Evolutionary conservation across 352 stramenopile genomes (phyloP), one percentile per base, ranked within the genome.

Genomic region (Pythium guiyangense): DNA sequence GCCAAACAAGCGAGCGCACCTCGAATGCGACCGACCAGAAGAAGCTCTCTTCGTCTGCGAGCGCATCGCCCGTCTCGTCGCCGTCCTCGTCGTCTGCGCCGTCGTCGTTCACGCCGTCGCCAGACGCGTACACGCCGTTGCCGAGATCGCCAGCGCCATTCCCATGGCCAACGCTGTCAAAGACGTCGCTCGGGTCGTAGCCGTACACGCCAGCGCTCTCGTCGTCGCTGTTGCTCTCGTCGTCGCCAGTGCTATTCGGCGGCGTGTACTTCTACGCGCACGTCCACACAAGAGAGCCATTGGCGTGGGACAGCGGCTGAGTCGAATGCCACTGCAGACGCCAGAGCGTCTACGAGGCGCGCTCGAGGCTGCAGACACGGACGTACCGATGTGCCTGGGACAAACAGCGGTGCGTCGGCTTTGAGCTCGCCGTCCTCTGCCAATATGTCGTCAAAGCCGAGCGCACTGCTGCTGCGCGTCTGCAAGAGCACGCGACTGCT

Each of bases 21-120:
- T 94, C 84, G 57, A 85, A 94, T 22, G 81, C 79, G 47, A 94
- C 73, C 15, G 84, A 94, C 84, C 84, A 94, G 59, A 92, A 94
- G 66, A 94, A 94, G 26, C 62, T 83, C 54, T 92, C 81, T 71
- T 94, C 84, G 48, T 83, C 71, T 59, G 85, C 69, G 67, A 90
- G 63, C 22, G 52, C 66, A 2, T 70, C 56, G 43, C 54, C 58
- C n/a, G 59, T 39, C 15, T 60, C 49, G 5, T 66, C 60, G 12
- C 49, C 55, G n/a, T 42, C 35, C n/a, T 52, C 35, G 5, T 50
- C 59, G 18, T 59, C 59, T 5, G 35, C 37, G 25, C 46, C 54
- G 20, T 50, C 35, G 10, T 27, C 17, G 31, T 34, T 25, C 31
- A 37, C 31, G 31, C 8, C 31, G 8, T 37, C 31, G 8, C 31